Base-by-base conservation (phyloP, 2,329 filamentous ascomycete species). In the Penicillium decumbens region DNA sequence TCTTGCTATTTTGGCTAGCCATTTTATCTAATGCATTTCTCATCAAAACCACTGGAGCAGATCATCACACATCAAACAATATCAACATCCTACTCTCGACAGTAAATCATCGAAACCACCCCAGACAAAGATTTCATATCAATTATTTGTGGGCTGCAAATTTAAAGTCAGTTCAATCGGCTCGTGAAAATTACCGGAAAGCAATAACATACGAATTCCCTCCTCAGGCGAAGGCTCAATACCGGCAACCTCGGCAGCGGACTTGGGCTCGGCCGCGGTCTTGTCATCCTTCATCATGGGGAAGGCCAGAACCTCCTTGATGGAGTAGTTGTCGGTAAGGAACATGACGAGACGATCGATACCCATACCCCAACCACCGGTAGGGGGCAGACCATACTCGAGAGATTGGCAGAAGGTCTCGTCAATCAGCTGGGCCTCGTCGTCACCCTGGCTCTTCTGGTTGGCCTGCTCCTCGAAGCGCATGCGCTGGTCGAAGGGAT, bases 311-410 rank as follows among this genome's bases (percentile, higher is more conserved):
- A 97, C 92, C 74, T 98, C 93, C 74, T 93, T 91, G 71, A 98
- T 98, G 62, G 83, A 88, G 77, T 95, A 93, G 75, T 95, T 88
- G 74, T 97, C 84, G 42, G 92, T 95, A 72, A 97, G 75, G 81
- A 95, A 95, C 90, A 95, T 95, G 70, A 90, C 87, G 71, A 95
- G 75, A 53, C 92, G 85, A 76, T 97, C 91, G 60, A 95, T 93
- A 57, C 93, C 93, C 82, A 97, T 89, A 59, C 91, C 93, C 87
- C 88, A 98, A 42, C 93, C 93, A 70, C 89, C 93, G 1, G 93
- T 98, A 0, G 93, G 93, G 5, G 93, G 92, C 51, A 98, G 76
- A 60, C 88, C 89, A 65, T 90, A 93, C 71, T 97, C 93, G 50
- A 97, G 82, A 46, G 87, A 84, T 54, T 86, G 87, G 65, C 90